phyloP scores from a whole-genome alignment of 805 yeast species.

The Pichia nanzhaoensis region DNA sequence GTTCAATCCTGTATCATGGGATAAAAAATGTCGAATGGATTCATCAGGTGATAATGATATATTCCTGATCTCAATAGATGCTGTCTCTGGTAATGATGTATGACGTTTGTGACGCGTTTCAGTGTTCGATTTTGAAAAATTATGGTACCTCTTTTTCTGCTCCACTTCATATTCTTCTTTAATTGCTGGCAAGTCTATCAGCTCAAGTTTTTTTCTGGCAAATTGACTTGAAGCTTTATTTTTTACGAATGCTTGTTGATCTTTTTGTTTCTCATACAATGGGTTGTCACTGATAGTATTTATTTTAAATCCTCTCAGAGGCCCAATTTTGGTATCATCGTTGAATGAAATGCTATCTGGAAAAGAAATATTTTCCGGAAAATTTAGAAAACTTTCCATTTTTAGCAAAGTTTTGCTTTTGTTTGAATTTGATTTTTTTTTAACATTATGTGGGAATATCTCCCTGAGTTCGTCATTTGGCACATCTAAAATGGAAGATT shows the following conservation, averaged over 20 bases:
- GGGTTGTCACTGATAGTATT: slow-evolving; percentile 6
- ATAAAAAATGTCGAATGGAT: slow-evolving; percentile 26
- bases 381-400: slow-evolving; percentile 27
- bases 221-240: background rate
- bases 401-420: slow-evolving; percentile 20
- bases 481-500: background rate
- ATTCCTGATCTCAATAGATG: slow-evolving; percentile 4
- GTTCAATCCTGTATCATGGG: slow-evolving; percentile 27
- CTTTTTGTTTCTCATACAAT: background rate
- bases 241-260: background rate
- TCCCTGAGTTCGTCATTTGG: background rate
- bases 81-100: slow-evolving; percentile 22
- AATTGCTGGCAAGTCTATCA: slow-evolving; percentile 11
- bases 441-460: background rate
- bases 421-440: background rate
- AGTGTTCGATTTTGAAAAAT: background rate
- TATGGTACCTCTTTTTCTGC: background rate
- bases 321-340: background rate
- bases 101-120: slow-evolving; percentile 12
- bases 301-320: slow-evolving; percentile 9
- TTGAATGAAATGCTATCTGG: background rate
- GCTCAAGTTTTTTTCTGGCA: slow-evolving; percentile 4
- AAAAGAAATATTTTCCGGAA: background rate
- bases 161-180: slow-evolving; percentile 9
- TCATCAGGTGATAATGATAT: slow-evolving; percentile 10